A percentile compares a stretch with the other conserved stretches of the same genome.
Evolutionary conservation across 2,329 filamentous ascomycete species (phyloP).

Genomic region (Penicillium crustosum): DNA sequence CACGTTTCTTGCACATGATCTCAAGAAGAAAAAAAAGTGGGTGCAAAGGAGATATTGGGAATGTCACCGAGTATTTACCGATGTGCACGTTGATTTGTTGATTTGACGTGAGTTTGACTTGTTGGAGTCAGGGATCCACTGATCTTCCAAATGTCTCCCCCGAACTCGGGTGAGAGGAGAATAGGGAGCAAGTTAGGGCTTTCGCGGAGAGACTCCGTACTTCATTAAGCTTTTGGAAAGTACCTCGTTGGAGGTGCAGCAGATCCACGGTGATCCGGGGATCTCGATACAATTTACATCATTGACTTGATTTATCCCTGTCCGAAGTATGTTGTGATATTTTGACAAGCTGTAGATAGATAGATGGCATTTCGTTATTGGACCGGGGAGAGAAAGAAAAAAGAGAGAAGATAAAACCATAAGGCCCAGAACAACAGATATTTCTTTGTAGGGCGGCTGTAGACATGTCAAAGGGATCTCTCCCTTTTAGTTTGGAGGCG

Average conservation of each 20-base stretch:
- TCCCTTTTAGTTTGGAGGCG: not conserved
- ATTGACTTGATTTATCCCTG: not conserved
- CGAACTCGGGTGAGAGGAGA: not conserved
- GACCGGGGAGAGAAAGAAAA: constrained; percentile 1
- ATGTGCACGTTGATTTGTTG: not conserved
- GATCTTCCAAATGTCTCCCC: not conserved
- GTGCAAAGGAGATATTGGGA: not conserved
- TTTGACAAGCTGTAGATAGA: not conserved
- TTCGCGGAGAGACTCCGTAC: not conserved
- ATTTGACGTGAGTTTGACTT: not conserved
- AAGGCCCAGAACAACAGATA: not conserved
- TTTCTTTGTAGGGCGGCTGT: constrained; percentile 3
- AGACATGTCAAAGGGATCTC: not conserved
- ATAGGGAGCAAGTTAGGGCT: not conserved
- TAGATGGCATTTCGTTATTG: not conserved
- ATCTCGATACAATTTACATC: constrained; percentile 2
- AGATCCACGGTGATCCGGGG: constrained; percentile 24
- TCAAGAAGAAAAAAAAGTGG: too few species aligned
- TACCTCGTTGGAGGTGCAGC: not conserved
- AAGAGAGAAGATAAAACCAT: not conserved
- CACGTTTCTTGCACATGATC: not conserved
- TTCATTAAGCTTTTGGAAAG: constrained; percentile 12
- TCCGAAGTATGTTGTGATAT: not conserved
- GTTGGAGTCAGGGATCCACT: not conserved
- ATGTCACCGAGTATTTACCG: not conserved